These are phyloP conservation scores for Cucurbita argyrosperma DNA, from an alignment of 306 rosid genomes.

Conservation along the genomic window DNA sequence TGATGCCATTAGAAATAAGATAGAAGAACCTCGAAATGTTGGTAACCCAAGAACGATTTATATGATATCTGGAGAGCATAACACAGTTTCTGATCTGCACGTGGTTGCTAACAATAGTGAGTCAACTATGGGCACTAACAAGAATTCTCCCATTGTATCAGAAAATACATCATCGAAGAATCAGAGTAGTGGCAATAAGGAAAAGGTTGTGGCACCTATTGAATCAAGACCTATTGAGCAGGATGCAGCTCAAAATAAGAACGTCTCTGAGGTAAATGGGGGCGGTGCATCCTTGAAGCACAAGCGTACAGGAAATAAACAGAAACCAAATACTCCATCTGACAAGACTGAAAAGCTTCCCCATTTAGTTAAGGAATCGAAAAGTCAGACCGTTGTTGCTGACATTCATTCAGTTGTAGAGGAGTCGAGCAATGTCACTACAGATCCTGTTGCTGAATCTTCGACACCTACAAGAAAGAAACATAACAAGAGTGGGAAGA, in stretches of 20 bases:
- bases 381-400: slow-evolving; percentile 21
- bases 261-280: slow-evolving; percentile 29
- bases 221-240: slow-evolving; percentile 30
- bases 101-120: slow-evolving; percentile 21
- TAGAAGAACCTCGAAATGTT: slow-evolving; percentile 30
- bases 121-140: slow-evolving; percentile 15
- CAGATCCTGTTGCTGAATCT: slow-evolving; percentile 27
- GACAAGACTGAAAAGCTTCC: slow-evolving; percentile 32
- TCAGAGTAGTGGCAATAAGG: slow-evolving; percentile 20
- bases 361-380: slow-evolving; percentile 15
- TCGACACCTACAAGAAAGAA: slow-evolving; percentile 49
- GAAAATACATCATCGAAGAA: slow-evolving; percentile 20
- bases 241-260: slow-evolving; percentile 17
- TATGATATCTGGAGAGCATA: slow-evolving; percentile 16
- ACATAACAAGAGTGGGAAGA: slow-evolving; percentile 42
- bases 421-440: slow-evolving; percentile 20
- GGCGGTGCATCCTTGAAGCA: slow-evolving; percentile 42
- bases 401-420: slow-evolving; percentile 23
- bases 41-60: slow-evolving; percentile 15
- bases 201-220: slow-evolving; percentile 19
- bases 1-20: slow-evolving; percentile 32
- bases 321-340: slow-evolving; percentile 34
- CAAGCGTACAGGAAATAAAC: slow-evolving; percentile 42
- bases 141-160: slow-evolving; percentile 19
- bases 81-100: slow-evolving; percentile 17